Evolutionary conservation across 768 basidiomycete species (phyloP), one percentile per base, ranked within the genome.

Genomic region (Rhizopogon vulgaris): DNA sequence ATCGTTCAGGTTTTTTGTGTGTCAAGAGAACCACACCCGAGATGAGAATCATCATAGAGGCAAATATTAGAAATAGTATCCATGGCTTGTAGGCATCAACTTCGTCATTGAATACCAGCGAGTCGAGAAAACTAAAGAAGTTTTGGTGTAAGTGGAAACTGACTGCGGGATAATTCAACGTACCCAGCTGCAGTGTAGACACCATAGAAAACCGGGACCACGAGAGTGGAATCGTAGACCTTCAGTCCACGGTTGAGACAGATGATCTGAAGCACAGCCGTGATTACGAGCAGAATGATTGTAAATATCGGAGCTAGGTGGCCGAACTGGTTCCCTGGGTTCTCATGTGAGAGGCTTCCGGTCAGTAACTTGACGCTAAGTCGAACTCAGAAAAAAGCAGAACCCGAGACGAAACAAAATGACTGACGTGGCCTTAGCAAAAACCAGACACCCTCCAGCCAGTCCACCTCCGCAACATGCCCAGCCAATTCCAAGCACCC

Each of bases 181-280:
- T 64, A 89, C 81, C 90, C 90, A 22, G 80, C 77, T 2, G 87
- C 87, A 0, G 91, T 94, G 63, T 94, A 94, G 9, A 93, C 84
- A 9, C 92, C 92, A 63, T 95, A 97, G 65, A 97, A 96, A 12
- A 94, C 85, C 0, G 95, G 94, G 0, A 96, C 94, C 15, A 96
- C 92, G 1, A 96, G 69, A 0, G 90, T 91, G 15, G 88, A 90
- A 61, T 93, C 94, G 59, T 94, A 94, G 8, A 90, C 85, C 61
- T 83, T 83, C n/a, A 95, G 74, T 6, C 88, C 94, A 38, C 87
- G 84, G 63, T 97, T 94, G 38, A 97, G 75, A 65, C 92, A 94
- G 39, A 92, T 82, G 52, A 97, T 95, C 65, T 98, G 94, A 43
- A 85, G 69, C 30, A 97, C 82, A 3, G 93, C 94, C 0, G 93